Evolutionary conservation across 78 protist species (phyloP).

Genomic region (Speleostelium caveatum): DNA sequence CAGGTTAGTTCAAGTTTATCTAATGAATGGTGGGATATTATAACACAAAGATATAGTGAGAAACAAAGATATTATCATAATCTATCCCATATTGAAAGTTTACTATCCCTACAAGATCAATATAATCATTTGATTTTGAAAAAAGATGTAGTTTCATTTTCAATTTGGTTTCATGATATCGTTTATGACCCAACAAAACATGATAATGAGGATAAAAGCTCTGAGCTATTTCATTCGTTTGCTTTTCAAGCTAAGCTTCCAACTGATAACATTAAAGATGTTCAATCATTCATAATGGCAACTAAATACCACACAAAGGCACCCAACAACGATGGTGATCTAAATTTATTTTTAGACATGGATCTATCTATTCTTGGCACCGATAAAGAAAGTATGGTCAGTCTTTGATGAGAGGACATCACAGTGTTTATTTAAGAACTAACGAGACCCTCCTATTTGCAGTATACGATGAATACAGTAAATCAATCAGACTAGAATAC

Average conservation of each 20-base stretch:
- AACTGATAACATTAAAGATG: background rate
- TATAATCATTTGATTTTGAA: background rate
- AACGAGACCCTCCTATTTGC: background rate
- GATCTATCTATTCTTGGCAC: constrained; percentile 64
- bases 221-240: background rate
- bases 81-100: constrained; percentile 27
- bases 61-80: constrained; percentile 49
- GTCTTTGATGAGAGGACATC: too few species aligned
- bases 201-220: constrained; percentile 53
- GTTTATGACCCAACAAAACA: constrained; percentile 47
- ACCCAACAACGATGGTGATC: background rate
- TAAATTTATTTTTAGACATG: constrained; percentile 46
- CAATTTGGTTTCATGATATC: constrained; percentile 75
- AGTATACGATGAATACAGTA: constrained; percentile 5
- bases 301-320: constrained; percentile 43
- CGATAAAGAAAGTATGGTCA: background rate
- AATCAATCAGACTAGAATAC: constrained; percentile 44
- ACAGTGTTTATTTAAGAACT: too few species aligned
- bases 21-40: constrained; percentile 25
- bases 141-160: background rate
- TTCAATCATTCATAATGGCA: constrained; percentile 6
- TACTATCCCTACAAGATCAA: constrained; percentile 6
- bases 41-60: constrained; percentile 2
- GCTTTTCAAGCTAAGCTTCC: background rate
- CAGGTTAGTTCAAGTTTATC: background rate